A percentile compares a stretch with the other conserved stretches of the same genome.
These are phyloP conservation scores for Neonectria neomacrospora DNA, from an alignment of 2,329 filamentous ascomycete genomes.

Conservation along the genomic window DNA sequence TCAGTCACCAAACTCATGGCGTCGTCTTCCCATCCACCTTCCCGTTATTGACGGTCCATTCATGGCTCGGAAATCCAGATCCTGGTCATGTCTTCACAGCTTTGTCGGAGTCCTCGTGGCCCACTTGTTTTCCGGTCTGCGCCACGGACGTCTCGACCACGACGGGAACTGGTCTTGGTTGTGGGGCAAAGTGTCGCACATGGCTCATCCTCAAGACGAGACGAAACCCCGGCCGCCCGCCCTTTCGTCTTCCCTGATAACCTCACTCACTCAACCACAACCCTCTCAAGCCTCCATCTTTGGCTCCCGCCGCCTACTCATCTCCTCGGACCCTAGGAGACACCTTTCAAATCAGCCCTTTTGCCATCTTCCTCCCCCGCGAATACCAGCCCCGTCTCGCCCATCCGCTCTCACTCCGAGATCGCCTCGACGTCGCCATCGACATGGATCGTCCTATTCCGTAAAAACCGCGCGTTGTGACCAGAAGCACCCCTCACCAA, in stretches of 20 bases:
- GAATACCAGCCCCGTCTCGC: conserved; percentile 2
- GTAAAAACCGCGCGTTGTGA: conserved; percentile 20
- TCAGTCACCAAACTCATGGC: conserved; percentile 10
- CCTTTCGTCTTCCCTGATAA: conserved; percentile 17
- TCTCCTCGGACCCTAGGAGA: background rate
- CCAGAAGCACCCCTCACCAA: conserved; percentile 9
- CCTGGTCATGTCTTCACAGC: conserved; percentile 16
- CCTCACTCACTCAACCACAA: conserved; percentile 13
- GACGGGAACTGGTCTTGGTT: conserved; percentile 23
- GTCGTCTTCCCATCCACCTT: conserved; percentile 3
- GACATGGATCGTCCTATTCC: conserved; percentile 29
- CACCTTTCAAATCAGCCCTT: background rate
- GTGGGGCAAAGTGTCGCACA: conserved; percentile 31
- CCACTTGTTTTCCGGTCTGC: conserved; percentile 27
- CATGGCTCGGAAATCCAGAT: conserved; percentile 3
- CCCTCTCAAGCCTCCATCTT: background rate
- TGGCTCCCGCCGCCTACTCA: background rate
- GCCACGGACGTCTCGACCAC: conserved; percentile 20
- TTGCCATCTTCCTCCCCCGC: background rate
- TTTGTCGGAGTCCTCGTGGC: conserved; percentile 13
- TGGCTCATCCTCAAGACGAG: conserved; percentile 22
- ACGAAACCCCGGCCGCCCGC: conserved; percentile 21
- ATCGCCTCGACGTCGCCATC: conserved; percentile 9
- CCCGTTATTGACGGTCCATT: conserved; percentile 7
- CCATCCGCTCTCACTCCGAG: conserved; percentile 13